A percentile compares a stretch with the other conserved stretches of the same genome.
These are phyloP conservation scores for Paspalum notatum DNA, from an alignment of 176 grass and related monocot species.

Conservation along the genomic window DNA sequence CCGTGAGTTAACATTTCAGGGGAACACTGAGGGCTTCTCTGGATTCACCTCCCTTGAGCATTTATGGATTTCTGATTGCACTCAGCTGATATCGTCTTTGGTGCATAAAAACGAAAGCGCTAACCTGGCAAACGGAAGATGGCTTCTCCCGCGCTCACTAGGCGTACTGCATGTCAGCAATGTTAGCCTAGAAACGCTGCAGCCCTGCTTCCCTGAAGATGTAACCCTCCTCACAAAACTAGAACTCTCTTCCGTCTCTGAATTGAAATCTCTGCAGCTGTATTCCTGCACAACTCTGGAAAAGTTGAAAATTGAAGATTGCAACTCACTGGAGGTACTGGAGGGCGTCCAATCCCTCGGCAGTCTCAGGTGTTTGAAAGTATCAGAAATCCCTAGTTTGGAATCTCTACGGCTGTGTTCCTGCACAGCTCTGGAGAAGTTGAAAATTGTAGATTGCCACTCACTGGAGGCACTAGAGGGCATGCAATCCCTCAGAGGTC, in stretches of 20 bases:
- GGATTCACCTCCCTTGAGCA: neutral
- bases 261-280: no score
- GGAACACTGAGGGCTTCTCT: neutral
- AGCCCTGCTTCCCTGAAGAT: neutral
- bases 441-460: no score
- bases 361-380: no score
- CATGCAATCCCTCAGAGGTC: no score
- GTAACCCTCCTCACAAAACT: neutral
- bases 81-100: neutral
- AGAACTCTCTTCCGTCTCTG: no score
- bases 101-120: neutral
- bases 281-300: no score
- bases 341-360: no score
- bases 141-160: constrained; percentile 10
- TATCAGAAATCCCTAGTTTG: accelerated
- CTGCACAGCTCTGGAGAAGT: no score
- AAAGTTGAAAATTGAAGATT: no score
- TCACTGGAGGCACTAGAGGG: no score
- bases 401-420: no score
- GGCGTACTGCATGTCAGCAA: accelerated
- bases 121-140: neutral
- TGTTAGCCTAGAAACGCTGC: neutral
- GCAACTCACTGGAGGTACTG: no score
- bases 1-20: neutral
- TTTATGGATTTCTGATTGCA: accelerated